A percentile compares a stretch with the other conserved stretches of the same genome.
Evolutionary conservation across 441 rosid species (phyloP).

Genomic region (Syzygium syzygioides): DNA sequence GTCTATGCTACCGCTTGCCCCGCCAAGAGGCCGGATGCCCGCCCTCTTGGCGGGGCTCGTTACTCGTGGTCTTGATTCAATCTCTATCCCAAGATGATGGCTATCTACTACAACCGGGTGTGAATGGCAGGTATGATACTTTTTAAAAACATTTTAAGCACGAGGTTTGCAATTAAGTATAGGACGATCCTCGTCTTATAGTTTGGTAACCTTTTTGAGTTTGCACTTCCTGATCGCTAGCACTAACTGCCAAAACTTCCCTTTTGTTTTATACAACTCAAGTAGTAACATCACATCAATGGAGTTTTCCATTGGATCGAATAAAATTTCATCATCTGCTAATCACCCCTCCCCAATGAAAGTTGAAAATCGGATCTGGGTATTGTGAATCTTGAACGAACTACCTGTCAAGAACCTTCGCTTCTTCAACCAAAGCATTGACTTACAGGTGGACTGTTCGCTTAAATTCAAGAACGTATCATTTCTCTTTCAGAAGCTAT

Average conservation of each 20-base stretch:
- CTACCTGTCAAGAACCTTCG: background rate
- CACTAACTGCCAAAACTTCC: background rate
- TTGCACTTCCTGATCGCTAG: background rate
- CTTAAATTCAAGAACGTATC: background rate
- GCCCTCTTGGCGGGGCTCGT: too few relatives aligned
- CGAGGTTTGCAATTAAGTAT: background rate
- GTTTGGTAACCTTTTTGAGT: background rate
- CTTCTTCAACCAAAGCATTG: constrained; percentile 1
- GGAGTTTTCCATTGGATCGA: background rate
- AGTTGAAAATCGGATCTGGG: background rate
- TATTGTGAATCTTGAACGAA: background rate
- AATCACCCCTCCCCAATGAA: background rate
- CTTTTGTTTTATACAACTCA: background rate
- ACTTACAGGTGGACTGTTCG: constrained; percentile 10
- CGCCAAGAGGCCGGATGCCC: too few relatives aligned
- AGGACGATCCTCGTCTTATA: background rate
- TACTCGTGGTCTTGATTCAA: background rate
- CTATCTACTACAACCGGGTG: background rate
- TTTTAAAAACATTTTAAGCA: background rate
- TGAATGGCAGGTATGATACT: background rate
- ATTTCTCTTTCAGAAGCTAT: background rate
- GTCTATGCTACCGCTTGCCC: too few relatives aligned
- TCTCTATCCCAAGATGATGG: background rate
- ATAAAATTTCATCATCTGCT: background rate
- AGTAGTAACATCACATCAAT: background rate